These are phyloP conservation scores for Triticum turgidum DNA, from an alignment of 176 grass and related monocot genomes.

Conservation along the genomic window DNA sequence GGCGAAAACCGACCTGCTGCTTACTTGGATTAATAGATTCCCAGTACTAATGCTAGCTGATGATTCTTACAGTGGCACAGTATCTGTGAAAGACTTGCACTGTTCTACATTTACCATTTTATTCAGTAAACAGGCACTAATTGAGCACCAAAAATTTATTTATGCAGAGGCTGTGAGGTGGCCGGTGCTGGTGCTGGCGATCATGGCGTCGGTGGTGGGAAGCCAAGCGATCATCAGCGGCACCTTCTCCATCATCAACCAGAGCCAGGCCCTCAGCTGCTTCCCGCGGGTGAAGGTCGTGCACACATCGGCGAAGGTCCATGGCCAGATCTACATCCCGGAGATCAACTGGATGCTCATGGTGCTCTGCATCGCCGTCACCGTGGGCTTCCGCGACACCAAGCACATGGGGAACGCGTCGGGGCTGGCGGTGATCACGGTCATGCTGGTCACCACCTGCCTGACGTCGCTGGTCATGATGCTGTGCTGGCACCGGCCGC, in stretches of 20 bases:
- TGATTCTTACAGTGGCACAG: background rate
- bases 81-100: background rate
- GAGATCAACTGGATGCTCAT: conserved; percentile 99
- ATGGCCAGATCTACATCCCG: conserved; percentile 98
- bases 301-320: conserved; percentile 86
- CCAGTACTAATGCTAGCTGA: background rate
- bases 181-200: conserved; percentile 83
- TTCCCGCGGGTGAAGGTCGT: conserved; percentile 96
- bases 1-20: background rate
- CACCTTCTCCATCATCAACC: conserved; percentile 97
- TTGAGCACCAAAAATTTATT: background rate
- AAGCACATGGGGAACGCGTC: conserved; percentile 98
- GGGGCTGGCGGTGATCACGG: conserved; percentile 91
- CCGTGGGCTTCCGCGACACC: conserved; percentile 88
- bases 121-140: background rate
- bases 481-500: conserved; percentile 82
- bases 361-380: conserved; percentile 85
- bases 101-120: background rate
- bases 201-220: conserved; percentile 86
- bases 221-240: conserved; percentile 98
- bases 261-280: conserved; percentile 90
- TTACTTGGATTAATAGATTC: background rate
- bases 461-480: conserved; percentile 82
- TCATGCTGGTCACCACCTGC: conserved; percentile 96
- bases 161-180: conserved; percentile 69